Conservation (phyloP, 75 land plant genomes). For the Cryptomeria japonica region DNA sequence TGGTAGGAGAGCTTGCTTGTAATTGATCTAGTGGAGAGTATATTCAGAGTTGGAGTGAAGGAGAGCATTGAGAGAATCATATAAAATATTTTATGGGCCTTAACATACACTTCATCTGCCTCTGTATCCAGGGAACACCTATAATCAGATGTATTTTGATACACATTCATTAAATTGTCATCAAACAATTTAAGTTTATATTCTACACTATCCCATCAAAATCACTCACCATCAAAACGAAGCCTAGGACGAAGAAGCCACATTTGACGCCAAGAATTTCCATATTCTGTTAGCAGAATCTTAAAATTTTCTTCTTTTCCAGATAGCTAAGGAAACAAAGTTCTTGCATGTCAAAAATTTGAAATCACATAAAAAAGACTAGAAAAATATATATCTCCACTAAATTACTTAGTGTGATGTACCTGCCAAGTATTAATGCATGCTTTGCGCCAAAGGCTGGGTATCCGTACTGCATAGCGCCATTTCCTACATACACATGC, state of each 20-base stretch:
- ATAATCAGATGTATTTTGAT: conserved; percentile 2
- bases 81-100: not conserved
- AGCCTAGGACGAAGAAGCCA: conserved; percentile 86
- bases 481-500: conserved; percentile 97
- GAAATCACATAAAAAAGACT: not conserved
- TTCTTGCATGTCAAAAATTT: conserved; percentile 5
- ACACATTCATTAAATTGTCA: not conserved
- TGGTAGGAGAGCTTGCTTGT: not conserved
- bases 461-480: conserved; percentile 84
- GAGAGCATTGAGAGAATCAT: not conserved
- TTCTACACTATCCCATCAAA: not conserved
- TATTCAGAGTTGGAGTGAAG: not conserved
- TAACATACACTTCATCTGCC: not conserved
- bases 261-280: conserved; percentile 96
- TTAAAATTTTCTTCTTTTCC: conserved; percentile 70
- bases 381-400: not conserved
- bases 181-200: conserved; percentile 4
- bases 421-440: conserved; percentile 99
- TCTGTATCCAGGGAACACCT: not conserved
- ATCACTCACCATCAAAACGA: conserved; percentile 82
- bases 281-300: conserved; percentile 61
- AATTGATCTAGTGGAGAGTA: not conserved
- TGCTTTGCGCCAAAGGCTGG: conserved; percentile 84
- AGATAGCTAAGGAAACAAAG: conserved; percentile 41
- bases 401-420: not conserved